Percentiles rank a stretch among this genome's conserved stretches.
Evolutionary conservation across 208 protist species (phyloP).

Genomic region (Leishmania major): DNA sequence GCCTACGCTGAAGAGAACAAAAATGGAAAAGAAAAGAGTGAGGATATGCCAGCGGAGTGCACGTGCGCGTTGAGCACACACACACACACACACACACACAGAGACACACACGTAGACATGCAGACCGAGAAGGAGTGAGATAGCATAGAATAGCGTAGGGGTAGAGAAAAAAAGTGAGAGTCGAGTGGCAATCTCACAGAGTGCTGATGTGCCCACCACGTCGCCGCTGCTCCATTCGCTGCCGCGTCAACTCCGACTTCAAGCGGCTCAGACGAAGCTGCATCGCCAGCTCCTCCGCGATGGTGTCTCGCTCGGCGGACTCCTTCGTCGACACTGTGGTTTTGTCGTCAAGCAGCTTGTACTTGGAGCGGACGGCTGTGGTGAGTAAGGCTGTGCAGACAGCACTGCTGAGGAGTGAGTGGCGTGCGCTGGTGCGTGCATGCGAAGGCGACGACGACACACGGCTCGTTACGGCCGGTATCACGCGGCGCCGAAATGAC

Average conservation of each 20-base stretch:
- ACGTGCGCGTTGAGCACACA: too few species aligned
- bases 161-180: background rate
- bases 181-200: background rate
- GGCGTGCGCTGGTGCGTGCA: background rate
- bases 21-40: background rate
- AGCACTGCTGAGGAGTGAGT: conserved; percentile 5
- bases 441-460: background rate
- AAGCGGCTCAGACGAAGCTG: conserved; percentile 13
- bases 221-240: conserved; percentile 6
- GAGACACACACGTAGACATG: background rate
- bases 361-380: conserved; percentile 15
- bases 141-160: background rate
- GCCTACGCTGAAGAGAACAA: background rate
- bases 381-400: conserved; percentile 16
- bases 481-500: background rate
- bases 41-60: background rate
- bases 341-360: conserved; percentile 10
- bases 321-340: background rate
- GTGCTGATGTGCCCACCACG: background rate
- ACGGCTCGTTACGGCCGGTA: background rate
- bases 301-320: conserved; percentile 1
- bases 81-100: background rate
- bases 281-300: conserved; percentile 26
- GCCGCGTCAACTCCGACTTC: conserved; percentile 13
- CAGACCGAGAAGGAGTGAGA: background rate